Evolutionary conservation across 306 rosid genomes (phyloP), one percentile per base, ranked within the genome.

Genomic region (Prunus dulcis): DNA sequence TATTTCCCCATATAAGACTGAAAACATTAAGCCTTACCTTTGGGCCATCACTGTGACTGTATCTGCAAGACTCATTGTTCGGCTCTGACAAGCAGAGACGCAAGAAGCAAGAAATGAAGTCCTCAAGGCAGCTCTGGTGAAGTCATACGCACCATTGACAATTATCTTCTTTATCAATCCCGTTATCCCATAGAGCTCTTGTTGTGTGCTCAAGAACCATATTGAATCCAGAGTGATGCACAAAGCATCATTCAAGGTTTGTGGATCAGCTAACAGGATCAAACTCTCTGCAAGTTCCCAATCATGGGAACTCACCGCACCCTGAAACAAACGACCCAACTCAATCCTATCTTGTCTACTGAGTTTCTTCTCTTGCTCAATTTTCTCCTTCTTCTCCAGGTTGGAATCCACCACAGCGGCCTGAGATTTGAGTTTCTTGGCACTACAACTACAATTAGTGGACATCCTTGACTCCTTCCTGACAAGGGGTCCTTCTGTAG

Each of bases 81-180:
- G 87, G 80, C 88, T 92, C 85, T 92, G 97, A 87, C 97, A 92
- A 80, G 97, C 97, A 69, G 96, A 92, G 81, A 92, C 97, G 22
- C 97, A 92, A 1, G 97, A 90, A 78, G 97, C 96, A 73, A 92
- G 96, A 82, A 90, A 92, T 18, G 92, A 92, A 76, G 97, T 90
- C 82, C 97, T 86, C 56, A 90, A 87, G 56, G 96, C 88, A 49
- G 97, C 97, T 81, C 97, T 86, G 2, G 92, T 90, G 82, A 92
- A 92, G 83, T 92, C 97, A 80, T 81, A 87, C 52, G 97, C 97
- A 49, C 97, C 97, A 28, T 78, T 83, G 32, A 79, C 88, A 80
- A 92, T 83, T 74, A 92, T 88, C 67, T 87, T 92, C 83, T 77
- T 81, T 69, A 90, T 82, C 56, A 92, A 84, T 52, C 78, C 86